Evolutionary conservation across 495 filamentous ascomycete species (phyloP).

Genomic region (Darksidea phi): DNA sequence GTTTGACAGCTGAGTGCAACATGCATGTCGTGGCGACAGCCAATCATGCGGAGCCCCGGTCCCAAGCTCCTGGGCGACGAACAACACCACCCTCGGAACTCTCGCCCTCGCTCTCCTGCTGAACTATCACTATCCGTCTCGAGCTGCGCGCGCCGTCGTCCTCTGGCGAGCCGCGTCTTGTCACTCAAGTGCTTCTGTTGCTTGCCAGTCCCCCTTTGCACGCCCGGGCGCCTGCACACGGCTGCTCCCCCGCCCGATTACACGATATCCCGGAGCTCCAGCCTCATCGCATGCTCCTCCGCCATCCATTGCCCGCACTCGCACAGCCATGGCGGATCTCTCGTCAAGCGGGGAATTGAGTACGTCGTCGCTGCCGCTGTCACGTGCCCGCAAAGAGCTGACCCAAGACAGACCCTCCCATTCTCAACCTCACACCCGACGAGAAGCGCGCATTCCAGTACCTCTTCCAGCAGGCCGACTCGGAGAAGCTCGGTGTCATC

Average conservation of each 20-base stretch:
- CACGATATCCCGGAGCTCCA: conserved; percentile 32
- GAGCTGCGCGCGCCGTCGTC: conserved; percentile 2
- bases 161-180: background rate
- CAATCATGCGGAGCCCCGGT: conserved; percentile 1
- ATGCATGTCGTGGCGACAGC: background rate
- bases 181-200: background rate
- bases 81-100: background rate
- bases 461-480: conserved; percentile 86
- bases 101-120: background rate
- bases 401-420: conserved; percentile 48
- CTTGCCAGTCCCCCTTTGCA: conserved; percentile 22
- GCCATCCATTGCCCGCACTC: conserved; percentile 14
- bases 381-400: conserved; percentile 7
- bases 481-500: conserved; percentile 85
- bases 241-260: conserved; percentile 27
- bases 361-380: conserved; percentile 14
- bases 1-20: background rate
- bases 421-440: conserved; percentile 82
- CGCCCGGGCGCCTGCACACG: conserved; percentile 8
- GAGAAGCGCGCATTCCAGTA: conserved; percentile 92
- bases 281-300: conserved; percentile 34
- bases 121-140: background rate
- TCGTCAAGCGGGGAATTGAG: conserved; percentile 27
- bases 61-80: background rate
- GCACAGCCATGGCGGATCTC: conserved; percentile 32